Evolutionary conservation across 2,329 filamentous ascomycete genomes (phyloP).

Genomic region (Colletotrichum cereale): DNA sequence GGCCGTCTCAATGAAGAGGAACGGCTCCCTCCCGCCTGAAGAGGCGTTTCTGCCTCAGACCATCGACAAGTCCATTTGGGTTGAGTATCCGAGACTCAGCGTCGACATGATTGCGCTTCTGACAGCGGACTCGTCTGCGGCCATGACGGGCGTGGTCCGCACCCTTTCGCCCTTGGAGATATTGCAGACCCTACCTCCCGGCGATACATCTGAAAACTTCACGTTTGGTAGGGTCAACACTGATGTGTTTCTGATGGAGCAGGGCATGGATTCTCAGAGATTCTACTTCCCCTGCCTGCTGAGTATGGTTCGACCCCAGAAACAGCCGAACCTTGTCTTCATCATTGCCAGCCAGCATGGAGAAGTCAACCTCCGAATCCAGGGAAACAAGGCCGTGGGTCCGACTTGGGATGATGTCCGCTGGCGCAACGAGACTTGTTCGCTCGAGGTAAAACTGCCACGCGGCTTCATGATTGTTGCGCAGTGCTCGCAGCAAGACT

Average conservation of each 20-base stretch:
- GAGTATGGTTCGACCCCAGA: constrained; percentile 78
- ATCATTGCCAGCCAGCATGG: constrained; percentile 85
- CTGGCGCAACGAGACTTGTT: constrained; percentile 78
- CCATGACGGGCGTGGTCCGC: constrained; percentile 61
- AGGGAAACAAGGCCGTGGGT: constrained; percentile 74
- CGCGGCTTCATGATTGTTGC: constrained; percentile 81
- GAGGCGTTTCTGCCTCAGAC: constrained; percentile 79
- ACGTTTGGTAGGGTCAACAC: constrained; percentile 84
- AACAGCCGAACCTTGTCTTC: constrained; percentile 77
- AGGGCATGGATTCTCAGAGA: constrained; percentile 75
- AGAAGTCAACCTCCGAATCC: constrained; percentile 80
- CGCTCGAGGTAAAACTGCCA: constrained; percentile 77
- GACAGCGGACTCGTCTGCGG: constrained; percentile 69
- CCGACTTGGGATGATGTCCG: constrained; percentile 85
- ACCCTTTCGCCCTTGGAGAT: constrained; percentile 64
- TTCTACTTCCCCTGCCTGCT: constrained; percentile 80
- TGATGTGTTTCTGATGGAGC: constrained; percentile 80
- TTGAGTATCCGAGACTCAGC: constrained; percentile 80
- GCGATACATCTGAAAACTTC: constrained; percentile 80
- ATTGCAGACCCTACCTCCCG: constrained; percentile 78
- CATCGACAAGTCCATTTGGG: constrained; percentile 85
- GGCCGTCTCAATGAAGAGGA: constrained; percentile 85
- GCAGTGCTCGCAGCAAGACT: constrained; percentile 81
- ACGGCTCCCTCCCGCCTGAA: constrained; percentile 80
- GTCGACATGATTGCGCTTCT: constrained; percentile 79